Evolutionary conservation across 106 monocot genomes (phyloP), one percentile per base, ranked within the genome.

Genomic region (Vanilla planifolia): DNA sequence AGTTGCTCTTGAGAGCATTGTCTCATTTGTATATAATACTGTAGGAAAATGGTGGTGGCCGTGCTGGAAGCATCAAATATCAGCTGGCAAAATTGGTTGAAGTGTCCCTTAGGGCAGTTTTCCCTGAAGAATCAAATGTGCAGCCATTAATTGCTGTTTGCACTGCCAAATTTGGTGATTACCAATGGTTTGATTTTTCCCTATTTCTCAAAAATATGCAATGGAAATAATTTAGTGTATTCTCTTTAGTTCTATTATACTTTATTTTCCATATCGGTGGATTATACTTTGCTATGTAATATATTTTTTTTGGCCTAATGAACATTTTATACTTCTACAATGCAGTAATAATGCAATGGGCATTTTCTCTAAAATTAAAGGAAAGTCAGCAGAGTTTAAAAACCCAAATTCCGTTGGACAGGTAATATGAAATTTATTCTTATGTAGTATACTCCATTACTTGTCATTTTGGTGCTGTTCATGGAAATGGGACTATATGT

Each of bases 261-360:
- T 29, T 8, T 7, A 24, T 64, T 36, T 33, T 63, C 22, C 37
- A 13, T 55, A 33, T 44, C 40, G 27, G 8, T 43, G 55, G 35
- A 4, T n/a, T 15, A 14, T 67, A 28, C 8, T 71, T 42, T 55
- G n/a, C 15, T 45, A 8, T 65, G 13, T 53, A 16, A 57, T 57
- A 34, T 21, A 34, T 17, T 34, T 36, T 15, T 20, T 8, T 8
- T 57, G 35, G 13, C 7, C 14, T 35, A 15, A 35, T 67, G 58
- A 33, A 20, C 6, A 42, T 19, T 66, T 25, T 25, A 0, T 22
- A 43, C 41, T 48, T 69, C 33, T 51, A 24, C 65, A 25, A 48
- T 85, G 43, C 70, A 98, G 96, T 61, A 98, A 98, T 65, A 98
- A 98, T 78, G 91, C 96, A 0, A 91, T 98, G 91, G 69, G 87